Base-by-base conservation (phyloP, 371 early-diverging fungal species). In the Capillidium heterosporum region DNA sequence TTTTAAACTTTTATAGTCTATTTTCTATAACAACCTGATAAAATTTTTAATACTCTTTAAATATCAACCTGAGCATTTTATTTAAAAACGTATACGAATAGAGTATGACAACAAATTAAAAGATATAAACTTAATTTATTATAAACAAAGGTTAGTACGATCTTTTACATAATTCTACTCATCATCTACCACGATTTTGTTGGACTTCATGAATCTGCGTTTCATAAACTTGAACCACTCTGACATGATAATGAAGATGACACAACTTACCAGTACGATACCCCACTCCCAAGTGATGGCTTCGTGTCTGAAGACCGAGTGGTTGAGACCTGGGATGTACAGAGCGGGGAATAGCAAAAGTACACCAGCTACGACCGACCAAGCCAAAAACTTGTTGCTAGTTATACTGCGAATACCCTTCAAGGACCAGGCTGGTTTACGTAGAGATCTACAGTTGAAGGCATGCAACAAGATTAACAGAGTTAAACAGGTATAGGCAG, bases 271-370 rank as follows among this genome's bases (percentile, higher is more conserved):
- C 32, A 67, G 62, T 26, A 83, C 81, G 53, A 81, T 63, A 10
- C 79, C 83, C 87, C 87, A 86, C 66, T 87, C 85, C 77, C 81
- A 83, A 43, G 70, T 66, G 32, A 86, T 78, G 35, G 70, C 65
- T 32, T 63, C 59, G 55, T 86, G 82, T 62, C 73, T 77, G 60
- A 87, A 84, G 42, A 82, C 79, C 17, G 65, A 56, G 26, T 71
- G 72, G 64, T 86, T 85, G 42, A 86, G 60, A 1, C 66, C 69
- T 19, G 86, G 86, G 15, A 85, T 74, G 63, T 87, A 87, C 27
- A 85, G 63, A 32, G 74, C 68, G 29, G 82, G 67, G 48, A 84
- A 41, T 13, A 78, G 61, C 26, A 82, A 60, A 21, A 73, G 52
- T 13, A 71, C 59, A 11, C 82, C 84, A 56, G 73, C 60, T 21